Conservation (phyloP, 75 land plant genomes). For the Pinus tabuliformis region DNA sequence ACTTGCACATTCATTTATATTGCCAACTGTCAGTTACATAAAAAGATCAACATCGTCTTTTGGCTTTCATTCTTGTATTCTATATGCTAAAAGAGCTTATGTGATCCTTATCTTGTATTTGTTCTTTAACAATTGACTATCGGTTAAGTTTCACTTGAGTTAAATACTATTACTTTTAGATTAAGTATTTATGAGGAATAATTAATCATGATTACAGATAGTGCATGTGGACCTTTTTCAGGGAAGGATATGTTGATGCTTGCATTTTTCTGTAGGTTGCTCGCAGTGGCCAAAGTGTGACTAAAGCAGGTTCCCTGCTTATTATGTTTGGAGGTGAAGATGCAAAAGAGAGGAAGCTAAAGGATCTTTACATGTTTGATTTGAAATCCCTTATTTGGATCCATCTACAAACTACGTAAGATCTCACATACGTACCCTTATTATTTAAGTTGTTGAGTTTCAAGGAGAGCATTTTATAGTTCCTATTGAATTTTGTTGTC, state of each 20-base stretch:
- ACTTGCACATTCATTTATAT: too few relatives aligned
- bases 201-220: not conserved
- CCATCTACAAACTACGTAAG: slow-evolving; percentile 85
- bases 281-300: slow-evolving; percentile 89
- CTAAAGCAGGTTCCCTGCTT: slow-evolving; percentile 77
- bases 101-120: not conserved
- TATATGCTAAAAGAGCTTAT: too few relatives aligned
- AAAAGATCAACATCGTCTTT: too few relatives aligned
- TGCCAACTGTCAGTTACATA: too few relatives aligned
- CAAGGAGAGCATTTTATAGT: too few relatives aligned
- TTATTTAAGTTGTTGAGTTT: too few relatives aligned
- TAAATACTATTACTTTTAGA: not conserved
- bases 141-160: not conserved
- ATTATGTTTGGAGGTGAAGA: slow-evolving; percentile 97
- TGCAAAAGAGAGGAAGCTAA: slow-evolving; percentile 73
- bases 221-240: not conserved
- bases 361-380: slow-evolving; percentile 96
- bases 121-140: not conserved
- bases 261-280: slow-evolving; percentile 54
- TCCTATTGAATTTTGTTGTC: not conserved
- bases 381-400: slow-evolving; percentile 93
- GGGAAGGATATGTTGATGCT: not conserved
- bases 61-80: too few relatives aligned
- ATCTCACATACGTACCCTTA: not conserved
- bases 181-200: not conserved